Percentiles rank a stretch among this genome's conserved stretches.
Conservation (phyloP, 257 asterid genomes). For the Lycium barbarum region DNA sequence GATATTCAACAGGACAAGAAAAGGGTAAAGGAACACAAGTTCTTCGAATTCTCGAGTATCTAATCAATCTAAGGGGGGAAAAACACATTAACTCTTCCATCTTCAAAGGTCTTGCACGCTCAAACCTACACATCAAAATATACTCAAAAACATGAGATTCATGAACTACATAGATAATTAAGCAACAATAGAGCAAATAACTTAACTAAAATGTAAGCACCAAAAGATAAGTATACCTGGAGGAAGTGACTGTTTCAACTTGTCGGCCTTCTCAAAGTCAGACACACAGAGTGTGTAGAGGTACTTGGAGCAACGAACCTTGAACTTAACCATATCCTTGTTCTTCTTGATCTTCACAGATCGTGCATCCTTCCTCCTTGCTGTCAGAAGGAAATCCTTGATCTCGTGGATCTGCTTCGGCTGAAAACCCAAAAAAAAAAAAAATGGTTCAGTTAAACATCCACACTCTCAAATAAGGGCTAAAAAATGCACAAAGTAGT, state of each 20-base stretch:
- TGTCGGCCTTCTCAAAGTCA: conserved; percentile 47
- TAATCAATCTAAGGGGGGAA: not conserved
- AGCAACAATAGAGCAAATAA: not conserved
- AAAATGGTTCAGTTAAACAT: too few relatives aligned
- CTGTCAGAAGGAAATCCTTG: conserved; percentile 47
- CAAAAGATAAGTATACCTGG: conserved; percentile 31
- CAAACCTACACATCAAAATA: conserved; percentile 40
- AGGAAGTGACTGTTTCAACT: conserved; percentile 48
- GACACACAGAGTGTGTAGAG: conserved; percentile 42
- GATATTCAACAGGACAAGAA: not conserved
- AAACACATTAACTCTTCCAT: not conserved
- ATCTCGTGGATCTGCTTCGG: conserved; percentile 46
- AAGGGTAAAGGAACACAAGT: not conserved
- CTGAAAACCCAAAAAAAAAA: not conserved
- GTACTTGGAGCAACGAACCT: conserved; percentile 47
- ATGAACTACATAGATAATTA: too few relatives aligned
- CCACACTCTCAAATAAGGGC: too few relatives aligned
- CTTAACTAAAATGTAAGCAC: not conserved
- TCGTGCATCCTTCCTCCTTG: conserved; percentile 45
- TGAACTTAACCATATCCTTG: conserved; percentile 45
- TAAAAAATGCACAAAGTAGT: too few relatives aligned
- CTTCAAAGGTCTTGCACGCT: conserved; percentile 46
- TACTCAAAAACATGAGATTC: too few relatives aligned
- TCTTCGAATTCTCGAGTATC: not conserved
- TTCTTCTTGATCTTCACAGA: conserved; percentile 47